phyloP scores from a whole-genome alignment of 2,329 filamentous ascomycete genomes.

The Cladosporium sp. region DNA sequence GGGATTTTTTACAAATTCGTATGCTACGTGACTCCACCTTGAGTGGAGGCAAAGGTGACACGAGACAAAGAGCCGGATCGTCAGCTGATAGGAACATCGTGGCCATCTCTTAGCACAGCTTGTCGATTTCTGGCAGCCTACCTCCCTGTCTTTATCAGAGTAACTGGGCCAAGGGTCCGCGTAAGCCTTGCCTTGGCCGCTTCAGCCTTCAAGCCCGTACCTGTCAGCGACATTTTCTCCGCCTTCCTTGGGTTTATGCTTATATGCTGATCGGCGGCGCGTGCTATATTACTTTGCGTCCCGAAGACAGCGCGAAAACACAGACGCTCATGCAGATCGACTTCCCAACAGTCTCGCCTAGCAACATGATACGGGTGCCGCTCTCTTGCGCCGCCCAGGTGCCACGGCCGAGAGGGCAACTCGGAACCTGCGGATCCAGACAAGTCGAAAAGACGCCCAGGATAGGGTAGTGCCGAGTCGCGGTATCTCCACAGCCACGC shows the following conservation, averaged over 20 bases:
- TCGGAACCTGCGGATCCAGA: slow-evolving; percentile 11
- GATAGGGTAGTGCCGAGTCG: slow-evolving; percentile 1
- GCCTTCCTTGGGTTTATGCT: slow-evolving; percentile 12
- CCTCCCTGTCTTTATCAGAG: neutral
- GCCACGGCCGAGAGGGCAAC: neutral
- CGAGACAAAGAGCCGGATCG: neutral
- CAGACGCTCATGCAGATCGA: no score
- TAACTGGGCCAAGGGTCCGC: slow-evolving; percentile 4
- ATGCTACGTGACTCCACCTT: neutral
- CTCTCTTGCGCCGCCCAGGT: neutral
- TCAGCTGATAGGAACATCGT: slow-evolving; percentile 4
- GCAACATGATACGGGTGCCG: no score
- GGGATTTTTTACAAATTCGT: no score
- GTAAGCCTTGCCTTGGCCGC: slow-evolving; percentile 4
- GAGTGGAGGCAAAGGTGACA: neutral
- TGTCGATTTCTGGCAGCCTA: neutral
- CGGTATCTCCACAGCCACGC: slow-evolving; percentile 9
- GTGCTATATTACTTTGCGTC: no score
- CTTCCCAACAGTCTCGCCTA: no score
- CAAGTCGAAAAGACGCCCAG: slow-evolving; percentile 7
- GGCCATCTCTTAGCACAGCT: slow-evolving; percentile 7
- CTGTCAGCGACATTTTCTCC: slow-evolving; percentile 10
- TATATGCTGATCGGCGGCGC: slow-evolving; percentile 5
- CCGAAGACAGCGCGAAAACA: no score
- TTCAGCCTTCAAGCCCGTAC: slow-evolving; percentile 3